phyloP scores from a whole-genome alignment of 345 rosid species.

The Toxicodendron radicans region DNA sequence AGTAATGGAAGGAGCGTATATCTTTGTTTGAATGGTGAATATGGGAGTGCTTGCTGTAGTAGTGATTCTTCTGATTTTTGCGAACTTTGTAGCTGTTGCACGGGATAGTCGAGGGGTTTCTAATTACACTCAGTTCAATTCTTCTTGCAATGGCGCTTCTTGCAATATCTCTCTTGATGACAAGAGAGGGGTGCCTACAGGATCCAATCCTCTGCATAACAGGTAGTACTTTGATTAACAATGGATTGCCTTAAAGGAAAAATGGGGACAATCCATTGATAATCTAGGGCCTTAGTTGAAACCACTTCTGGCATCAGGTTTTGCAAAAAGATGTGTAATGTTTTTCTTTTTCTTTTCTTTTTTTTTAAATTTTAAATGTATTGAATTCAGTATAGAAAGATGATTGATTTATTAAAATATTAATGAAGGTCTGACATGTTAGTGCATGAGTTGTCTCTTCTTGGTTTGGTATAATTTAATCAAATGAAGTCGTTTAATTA shows the following conservation, averaged over 20 bases:
- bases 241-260: no score
- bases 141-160: conserved; percentile 17
- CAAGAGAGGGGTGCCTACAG: conserved; percentile 45
- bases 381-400: background rate
- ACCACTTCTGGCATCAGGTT: background rate
- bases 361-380: background rate
- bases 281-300: background rate
- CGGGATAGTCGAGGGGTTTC: background rate
- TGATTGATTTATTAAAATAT: background rate
- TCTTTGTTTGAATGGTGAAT: background rate
- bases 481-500: no score
- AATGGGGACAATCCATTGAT: no score
- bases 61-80: conserved; percentile 23
- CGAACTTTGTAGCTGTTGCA: conserved; percentile 16
- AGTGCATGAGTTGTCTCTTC: conserved; percentile 34
- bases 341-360: background rate
- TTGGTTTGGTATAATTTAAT: conserved; percentile 16
- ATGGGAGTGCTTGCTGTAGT: conserved; percentile 17
- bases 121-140: conserved; percentile 14
- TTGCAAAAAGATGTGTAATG: background rate
- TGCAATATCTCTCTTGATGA: conserved; percentile 30
- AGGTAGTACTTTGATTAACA: background rate
- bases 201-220: conserved; percentile 49
- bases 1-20: background rate
- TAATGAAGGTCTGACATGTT: conserved; percentile 18